Conservation (phyloP, 495 filamentous ascomycete genomes). For the Tuber borchii region DNA sequence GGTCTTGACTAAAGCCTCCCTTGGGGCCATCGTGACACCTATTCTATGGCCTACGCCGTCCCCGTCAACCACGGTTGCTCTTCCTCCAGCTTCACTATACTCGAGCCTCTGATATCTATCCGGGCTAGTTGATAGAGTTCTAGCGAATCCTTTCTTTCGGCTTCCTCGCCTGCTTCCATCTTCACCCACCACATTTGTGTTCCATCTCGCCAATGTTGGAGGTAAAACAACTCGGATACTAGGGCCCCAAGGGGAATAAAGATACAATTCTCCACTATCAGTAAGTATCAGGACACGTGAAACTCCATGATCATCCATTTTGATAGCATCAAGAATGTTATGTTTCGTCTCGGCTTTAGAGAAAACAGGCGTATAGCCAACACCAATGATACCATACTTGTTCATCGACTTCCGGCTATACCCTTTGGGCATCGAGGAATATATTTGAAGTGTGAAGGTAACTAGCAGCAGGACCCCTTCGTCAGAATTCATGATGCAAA, state of each 20-base stretch:
- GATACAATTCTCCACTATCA: slow-evolving; percentile 57
- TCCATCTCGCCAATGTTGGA: slow-evolving; percentile 41
- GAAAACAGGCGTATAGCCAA: slow-evolving; percentile 39
- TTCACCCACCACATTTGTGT: slow-evolving; percentile 41
- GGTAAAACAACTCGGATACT: slow-evolving; percentile 55
- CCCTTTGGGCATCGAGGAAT: slow-evolving; percentile 35
- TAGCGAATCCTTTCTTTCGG: slow-evolving; percentile 39
- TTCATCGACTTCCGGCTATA: slow-evolving; percentile 33
- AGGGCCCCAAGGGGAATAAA: slow-evolving; percentile 70
- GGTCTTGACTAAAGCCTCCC: slow-evolving; percentile 33
- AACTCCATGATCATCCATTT: slow-evolving; percentile 60
- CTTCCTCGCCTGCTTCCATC: slow-evolving; percentile 40
- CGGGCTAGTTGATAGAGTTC: slow-evolving; percentile 38
- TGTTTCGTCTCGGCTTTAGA: slow-evolving; percentile 44
- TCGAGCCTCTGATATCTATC: slow-evolving; percentile 35
- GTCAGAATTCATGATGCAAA: slow-evolving; percentile 63
- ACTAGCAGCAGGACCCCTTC: slow-evolving; percentile 62
- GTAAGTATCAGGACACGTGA: slow-evolving; percentile 65
- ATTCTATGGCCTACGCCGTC: slow-evolving; percentile 40
- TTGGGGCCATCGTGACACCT: slow-evolving; percentile 35
- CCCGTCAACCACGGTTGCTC: slow-evolving; percentile 41
- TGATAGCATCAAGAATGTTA: slow-evolving; percentile 67
- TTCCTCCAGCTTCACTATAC: slow-evolving; percentile 38
- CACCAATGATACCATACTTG: slow-evolving; percentile 29
- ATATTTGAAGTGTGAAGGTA: slow-evolving; percentile 51